Evolutionary conservation across 257 asterid species (phyloP), one percentile per base, ranked within the genome.

Genomic region (Scutellaria baicalensis): DNA sequence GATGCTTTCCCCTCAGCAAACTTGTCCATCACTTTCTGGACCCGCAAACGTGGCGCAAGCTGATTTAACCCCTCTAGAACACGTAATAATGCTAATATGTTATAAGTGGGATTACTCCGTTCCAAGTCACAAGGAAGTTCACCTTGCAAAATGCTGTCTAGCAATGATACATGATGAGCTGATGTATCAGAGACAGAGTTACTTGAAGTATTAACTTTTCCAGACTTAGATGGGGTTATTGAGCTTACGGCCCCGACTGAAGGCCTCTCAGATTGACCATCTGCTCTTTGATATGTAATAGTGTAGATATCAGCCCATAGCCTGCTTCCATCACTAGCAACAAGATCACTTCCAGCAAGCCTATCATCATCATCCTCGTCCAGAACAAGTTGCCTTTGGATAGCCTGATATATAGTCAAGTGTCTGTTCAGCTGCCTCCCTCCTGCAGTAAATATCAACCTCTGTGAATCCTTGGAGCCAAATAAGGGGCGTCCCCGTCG

Each of bases 121-220:
- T 92, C 99, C 80, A 95, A 58, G 75, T 90, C 98, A 82, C 98
- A 89, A 56, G 98, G 96, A 63, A 95, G 97, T 58, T 86, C 90
- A 58, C 98, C 99, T 77, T 78, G 98, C 72, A 95, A 78, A 78
- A 95, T 92, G 82, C 99, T 92, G 83, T 95, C 97, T 23, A 91
- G 80, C 67, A 92, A 83, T 17, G 99, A 95, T 36, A 84, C 77
- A 61, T 71, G 83, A 45, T 80, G 88, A 14, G 76, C 42, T 0
- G 89, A 75, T 63, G 84, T 48, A 27, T 83, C 89, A n/a, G 84
- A 43, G 54, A 51, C 75, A 43, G 82, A 70, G 77, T 72, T 75
- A 57, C 86, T 79, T 6, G 85, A 75, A 72, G 87, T 75, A 83
- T 82, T 77, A 54, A 87, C 87, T 83, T 94, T 89, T 13, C 79